A percentile compares a stretch with the other conserved stretches of the same genome.
phyloP scores from a whole-genome alignment of 768 basidiomycete species.

The Xerocomellus dryophilus region DNA sequence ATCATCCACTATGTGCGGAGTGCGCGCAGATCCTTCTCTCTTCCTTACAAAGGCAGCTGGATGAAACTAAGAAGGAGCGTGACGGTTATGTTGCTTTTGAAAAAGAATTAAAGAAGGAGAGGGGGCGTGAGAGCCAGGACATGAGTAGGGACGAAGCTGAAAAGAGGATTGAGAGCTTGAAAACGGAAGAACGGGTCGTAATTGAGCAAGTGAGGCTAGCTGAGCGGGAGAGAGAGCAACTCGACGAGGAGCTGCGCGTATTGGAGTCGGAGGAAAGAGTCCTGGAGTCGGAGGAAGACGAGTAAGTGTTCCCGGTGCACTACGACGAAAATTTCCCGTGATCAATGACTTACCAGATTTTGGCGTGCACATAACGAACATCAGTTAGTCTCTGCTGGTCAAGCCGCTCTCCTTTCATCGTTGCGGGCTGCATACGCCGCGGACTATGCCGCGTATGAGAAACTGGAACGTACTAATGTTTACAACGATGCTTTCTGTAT shows the following conservation, averaged over 20 bases:
- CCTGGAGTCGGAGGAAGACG: constrained; percentile 80
- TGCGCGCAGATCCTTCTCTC: constrained; percentile 82
- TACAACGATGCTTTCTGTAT: constrained; percentile 97
- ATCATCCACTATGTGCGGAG: constrained; percentile 93
- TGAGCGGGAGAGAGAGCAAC: constrained; percentile 71
- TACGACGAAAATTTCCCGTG: not conserved
- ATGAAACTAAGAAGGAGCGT: constrained; percentile 87
- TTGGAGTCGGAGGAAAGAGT: constrained; percentile 76
- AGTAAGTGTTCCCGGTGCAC: constrained; percentile 46
- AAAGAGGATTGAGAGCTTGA: constrained; percentile 69
- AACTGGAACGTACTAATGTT: constrained; percentile 87
- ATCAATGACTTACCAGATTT: constrained; percentile 49
- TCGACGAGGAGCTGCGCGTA: constrained; percentile 67
- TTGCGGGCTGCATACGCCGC: constrained; percentile 75
- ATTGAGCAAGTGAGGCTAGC: constrained; percentile 73
- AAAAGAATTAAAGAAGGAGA: constrained; percentile 79
- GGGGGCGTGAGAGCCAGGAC: constrained; percentile 65
- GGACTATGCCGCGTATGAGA: constrained; percentile 73
- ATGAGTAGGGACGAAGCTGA: constrained; percentile 63
- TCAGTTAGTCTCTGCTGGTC: constrained; percentile 58
- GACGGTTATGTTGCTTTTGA: constrained; percentile 95
- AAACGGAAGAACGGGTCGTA: constrained; percentile 62
- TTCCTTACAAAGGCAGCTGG: constrained; percentile 74
- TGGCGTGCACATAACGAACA: constrained; percentile 80
- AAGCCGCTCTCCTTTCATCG: constrained; percentile 65